phyloP scores from a whole-genome alignment of 208 protist genomes.

The Leishmania arabica region DNA sequence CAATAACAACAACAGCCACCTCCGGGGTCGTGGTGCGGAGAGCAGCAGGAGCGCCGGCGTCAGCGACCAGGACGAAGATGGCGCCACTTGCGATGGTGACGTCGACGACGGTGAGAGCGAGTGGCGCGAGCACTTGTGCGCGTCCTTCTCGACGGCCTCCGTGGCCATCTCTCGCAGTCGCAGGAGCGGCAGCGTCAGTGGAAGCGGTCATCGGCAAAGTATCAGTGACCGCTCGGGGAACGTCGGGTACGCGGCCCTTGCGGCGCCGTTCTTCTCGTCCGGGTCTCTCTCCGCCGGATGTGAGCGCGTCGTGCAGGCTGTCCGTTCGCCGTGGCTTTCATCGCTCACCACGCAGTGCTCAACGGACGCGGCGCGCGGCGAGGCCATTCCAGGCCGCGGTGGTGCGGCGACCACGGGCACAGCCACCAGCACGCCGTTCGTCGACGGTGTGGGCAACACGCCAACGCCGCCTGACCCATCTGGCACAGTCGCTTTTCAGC shows the following conservation, averaged over 20 bases:
- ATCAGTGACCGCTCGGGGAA: neutral
- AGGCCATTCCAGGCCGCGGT: neutral
- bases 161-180: neutral
- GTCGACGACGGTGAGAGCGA: neutral
- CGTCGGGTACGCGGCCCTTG: neutral
- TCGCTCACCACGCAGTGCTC: neutral
- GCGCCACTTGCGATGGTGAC: neutral
- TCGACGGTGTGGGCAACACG: neutral
- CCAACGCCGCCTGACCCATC: neutral
- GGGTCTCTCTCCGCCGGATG: neutral
- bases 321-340: neutral
- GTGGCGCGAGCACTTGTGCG: slow-evolving; percentile 1
- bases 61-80: neutral
- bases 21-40: neutral
- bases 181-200: neutral
- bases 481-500: neutral
- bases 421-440: neutral
- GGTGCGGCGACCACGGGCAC: neutral
- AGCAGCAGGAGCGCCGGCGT: neutral
- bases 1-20: neutral
- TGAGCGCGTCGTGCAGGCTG: neutral
- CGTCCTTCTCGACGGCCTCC: slow-evolving; percentile 6
- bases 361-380: neutral
- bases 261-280: neutral
- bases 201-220: neutral